Conservation (phyloP, 1,284 basidiomycete species). For the Leccinum ponderosum region DNA sequence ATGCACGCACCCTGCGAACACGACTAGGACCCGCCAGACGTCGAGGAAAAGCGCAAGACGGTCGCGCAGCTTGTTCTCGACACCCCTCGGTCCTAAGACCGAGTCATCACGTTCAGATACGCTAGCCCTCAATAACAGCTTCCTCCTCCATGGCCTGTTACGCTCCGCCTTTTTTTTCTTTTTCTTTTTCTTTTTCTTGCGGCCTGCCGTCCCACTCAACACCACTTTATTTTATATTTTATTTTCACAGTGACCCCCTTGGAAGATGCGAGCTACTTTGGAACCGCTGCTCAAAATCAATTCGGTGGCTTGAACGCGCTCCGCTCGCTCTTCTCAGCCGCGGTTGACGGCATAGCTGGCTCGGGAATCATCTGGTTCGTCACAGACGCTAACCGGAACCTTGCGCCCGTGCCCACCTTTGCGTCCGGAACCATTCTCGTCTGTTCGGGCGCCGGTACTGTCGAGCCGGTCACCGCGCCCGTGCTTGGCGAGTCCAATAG, state of each 20-base stretch:
- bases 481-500: constrained; percentile 26
- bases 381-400: constrained; percentile 60
- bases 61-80: constrained; percentile 79
- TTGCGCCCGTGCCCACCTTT: constrained; percentile 83
- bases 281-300: constrained; percentile 44
- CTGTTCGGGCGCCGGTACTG: constrained; percentile 45
- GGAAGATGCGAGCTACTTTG: constrained; percentile 35
- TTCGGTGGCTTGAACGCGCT: constrained; percentile 71
- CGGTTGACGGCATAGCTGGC: constrained; percentile 76
- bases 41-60: constrained; percentile 56
- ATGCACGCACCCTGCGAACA: too few relatives aligned
- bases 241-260: constrained; percentile 45
- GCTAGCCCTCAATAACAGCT: constrained; percentile 96
- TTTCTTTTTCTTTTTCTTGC: not conserved
- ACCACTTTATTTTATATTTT: too few relatives aligned
- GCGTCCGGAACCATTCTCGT: constrained; percentile 90
- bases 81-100: constrained; percentile 61
- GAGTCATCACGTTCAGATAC: constrained; percentile 85
- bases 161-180: constrained; percentile 41
- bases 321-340: constrained; percentile 76
- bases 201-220: too few relatives aligned
- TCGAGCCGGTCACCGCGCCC: constrained; percentile 37
- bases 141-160: constrained; percentile 88
- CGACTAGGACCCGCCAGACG: constrained; percentile 47
- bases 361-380: constrained; percentile 92